These are phyloP conservation scores for Fusarium albosuccineum DNA, from an alignment of 2,329 filamentous ascomycete genomes.

Conservation along the genomic window DNA sequence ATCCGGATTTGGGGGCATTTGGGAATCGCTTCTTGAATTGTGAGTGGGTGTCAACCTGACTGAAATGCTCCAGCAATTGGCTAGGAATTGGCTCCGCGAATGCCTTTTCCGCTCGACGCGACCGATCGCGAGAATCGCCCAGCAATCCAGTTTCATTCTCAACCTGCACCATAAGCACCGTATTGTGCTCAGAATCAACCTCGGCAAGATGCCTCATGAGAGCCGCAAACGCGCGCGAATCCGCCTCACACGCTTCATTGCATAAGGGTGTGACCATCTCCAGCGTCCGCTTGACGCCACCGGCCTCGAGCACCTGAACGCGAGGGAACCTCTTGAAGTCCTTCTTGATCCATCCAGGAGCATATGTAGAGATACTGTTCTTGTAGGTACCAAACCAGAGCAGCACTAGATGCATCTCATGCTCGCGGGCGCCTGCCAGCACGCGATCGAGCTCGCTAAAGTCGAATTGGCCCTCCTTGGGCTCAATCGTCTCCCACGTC, in stretches of 20 bases:
- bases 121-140: constrained; percentile 64
- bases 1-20: constrained; percentile 38
- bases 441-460: constrained; percentile 53
- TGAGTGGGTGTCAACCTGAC: constrained; percentile 43
- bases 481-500: constrained; percentile 55
- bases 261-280: constrained; percentile 52
- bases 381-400: constrained; percentile 58
- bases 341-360: constrained; percentile 52
- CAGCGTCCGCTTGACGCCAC: constrained; percentile 48
- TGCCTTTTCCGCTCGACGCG: constrained; percentile 54
- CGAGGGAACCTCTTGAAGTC: constrained; percentile 53
- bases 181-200: constrained; percentile 60
- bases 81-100: constrained; percentile 54
- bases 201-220: constrained; percentile 53
- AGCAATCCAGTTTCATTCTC: constrained; percentile 67
- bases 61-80: constrained; percentile 45
- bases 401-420: constrained; percentile 52
- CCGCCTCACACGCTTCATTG: constrained; percentile 48
- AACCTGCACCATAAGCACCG: constrained; percentile 69
- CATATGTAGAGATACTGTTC: constrained; percentile 55
- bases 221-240: constrained; percentile 49
- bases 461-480: constrained; percentile 51
- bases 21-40: constrained; percentile 48
- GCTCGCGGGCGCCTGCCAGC: constrained; percentile 48
- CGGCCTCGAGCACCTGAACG: constrained; percentile 49